Base-by-base conservation (phyloP, 192 early-diverging fungal genomes). In the Oehlia diaphana region DNA sequence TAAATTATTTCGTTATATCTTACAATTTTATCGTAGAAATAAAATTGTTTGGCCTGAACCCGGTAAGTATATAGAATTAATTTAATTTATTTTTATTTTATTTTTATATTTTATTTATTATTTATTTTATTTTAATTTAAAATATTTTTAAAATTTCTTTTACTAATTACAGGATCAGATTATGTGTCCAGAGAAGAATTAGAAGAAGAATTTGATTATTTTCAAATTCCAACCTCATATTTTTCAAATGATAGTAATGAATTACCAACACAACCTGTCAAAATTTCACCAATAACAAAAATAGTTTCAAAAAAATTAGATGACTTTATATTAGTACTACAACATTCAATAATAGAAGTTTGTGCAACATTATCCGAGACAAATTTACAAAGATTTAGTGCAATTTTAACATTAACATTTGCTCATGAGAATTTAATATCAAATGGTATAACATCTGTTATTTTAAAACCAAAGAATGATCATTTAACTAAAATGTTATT, bases 161-260 rank as follows among this genome's bases (percentile, higher is more conserved):
- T n/a, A n/a, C 21, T 44, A n/a, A 19, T 31, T 3, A n/a, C 9
- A 42, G 42, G 71, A 12, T 67, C 65, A 2, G 16, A 31, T 0
- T 4, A 33, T 73, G n/a, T 44, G 8, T 73, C 71, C 6, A 69
- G 49, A 47, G n/a, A 49, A 73, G 71, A 73, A 28, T 47, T 73
- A 73, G 44, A 50, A n/a, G 49, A 50, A 9, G 71, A 73, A 73
- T 73, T 35, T 47, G 71, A 73, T 53, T 73, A 50, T 73, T 73
- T 73, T 39, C 71, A 73, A 49, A 73, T 73, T 49, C 71, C 71
- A 13, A 6, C 6, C 2, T 16, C 26, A 19, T 33, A 67, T 7
- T 35, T 14, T 33, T 33, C 21, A 67, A 10, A 58, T 58, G 53
- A 58, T 58, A 58, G 7, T 21, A 4, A 21, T 13, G 26, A 14